phyloP scores from a whole-genome alignment of 176 grass and related monocot species.

The Carex scoparia region DNA sequence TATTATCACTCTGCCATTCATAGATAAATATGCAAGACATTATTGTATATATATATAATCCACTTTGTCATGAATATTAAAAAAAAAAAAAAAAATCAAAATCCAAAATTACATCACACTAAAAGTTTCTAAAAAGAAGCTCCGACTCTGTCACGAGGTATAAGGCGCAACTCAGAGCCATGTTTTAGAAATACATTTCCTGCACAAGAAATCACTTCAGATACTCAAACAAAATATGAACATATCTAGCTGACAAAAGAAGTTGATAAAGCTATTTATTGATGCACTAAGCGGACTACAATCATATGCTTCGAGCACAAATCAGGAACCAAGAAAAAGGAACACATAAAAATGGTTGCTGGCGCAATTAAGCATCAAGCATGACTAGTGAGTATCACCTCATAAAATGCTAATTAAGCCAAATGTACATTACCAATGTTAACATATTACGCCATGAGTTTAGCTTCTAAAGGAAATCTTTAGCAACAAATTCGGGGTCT shows the following conservation, averaged over 20 bases:
- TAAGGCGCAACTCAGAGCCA: conserved; percentile 95
- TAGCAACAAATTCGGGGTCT: conserved; percentile 9
- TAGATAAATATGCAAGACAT: too few species aligned
- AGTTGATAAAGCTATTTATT: background rate
- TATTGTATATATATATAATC: too few species aligned
- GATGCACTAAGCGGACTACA: background rate
- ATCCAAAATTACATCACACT: too few species aligned
- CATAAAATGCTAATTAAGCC: background rate
- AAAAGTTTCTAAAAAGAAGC: conserved; percentile 16
- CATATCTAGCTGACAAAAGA: background rate
- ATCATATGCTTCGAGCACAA: background rate
- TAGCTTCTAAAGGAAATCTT: background rate
- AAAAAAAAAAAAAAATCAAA: too few species aligned
- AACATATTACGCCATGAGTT: background rate
- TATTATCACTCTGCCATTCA: too few species aligned
- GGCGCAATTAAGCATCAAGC: background rate
- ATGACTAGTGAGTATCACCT: background rate
- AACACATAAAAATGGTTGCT: background rate
- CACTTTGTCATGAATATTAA: too few species aligned
- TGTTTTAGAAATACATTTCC: conserved; percentile 99
- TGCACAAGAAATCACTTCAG: conserved; percentile 28
- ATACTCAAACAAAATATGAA: background rate
- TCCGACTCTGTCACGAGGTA: conserved; percentile 87
- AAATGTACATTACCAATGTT: background rate
- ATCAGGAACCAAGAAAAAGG: background rate